Evolutionary conservation across 177 flowering plant genomes (phyloP).

Genomic region (Vitis hybrid): DNA sequence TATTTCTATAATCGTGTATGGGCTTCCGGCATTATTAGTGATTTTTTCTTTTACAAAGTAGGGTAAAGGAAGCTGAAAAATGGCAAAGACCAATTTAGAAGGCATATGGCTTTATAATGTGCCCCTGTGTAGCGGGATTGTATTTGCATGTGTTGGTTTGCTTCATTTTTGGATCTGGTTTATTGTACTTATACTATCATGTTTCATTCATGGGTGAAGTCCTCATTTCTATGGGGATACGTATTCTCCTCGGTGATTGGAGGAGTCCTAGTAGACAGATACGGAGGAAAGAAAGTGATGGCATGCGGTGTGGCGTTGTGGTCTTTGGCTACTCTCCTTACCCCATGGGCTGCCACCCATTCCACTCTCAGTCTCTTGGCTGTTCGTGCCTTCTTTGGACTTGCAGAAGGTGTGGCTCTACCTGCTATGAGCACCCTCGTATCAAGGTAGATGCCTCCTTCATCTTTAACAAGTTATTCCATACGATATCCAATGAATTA

Average conservation of each 20-base stretch:
- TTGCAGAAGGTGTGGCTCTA: slow-evolving; percentile 89
- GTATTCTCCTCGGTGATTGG: slow-evolving; percentile 79
- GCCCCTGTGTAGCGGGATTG: too few relatives aligned
- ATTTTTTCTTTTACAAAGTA: too few relatives aligned
- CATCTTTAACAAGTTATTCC: neutral
- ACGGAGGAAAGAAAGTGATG: slow-evolving; percentile 86
- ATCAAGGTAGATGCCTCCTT: slow-evolving; percentile 50
- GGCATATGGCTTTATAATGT: too few relatives aligned
- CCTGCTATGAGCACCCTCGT: slow-evolving; percentile 85
- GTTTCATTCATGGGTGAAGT: slow-evolving; percentile 32
- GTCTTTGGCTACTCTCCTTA: slow-evolving; percentile 89
- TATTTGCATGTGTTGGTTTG: too few relatives aligned
- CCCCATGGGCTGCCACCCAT: slow-evolving; percentile 89
- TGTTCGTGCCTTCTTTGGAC: slow-evolving; percentile 81
- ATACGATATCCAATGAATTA: too few relatives aligned
- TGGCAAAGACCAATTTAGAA: too few relatives aligned
- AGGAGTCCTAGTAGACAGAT: slow-evolving; percentile 83
- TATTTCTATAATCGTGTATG: too few relatives aligned
- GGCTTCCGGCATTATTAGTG: too few relatives aligned
- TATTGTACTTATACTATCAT: too few relatives aligned
- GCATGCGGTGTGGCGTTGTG: slow-evolving; percentile 88
- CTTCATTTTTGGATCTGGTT: too few relatives aligned
- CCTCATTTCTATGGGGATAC: slow-evolving; percentile 98
- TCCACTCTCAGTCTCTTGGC: slow-evolving; percentile 68
- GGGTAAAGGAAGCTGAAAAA: too few relatives aligned